Conservation (phyloP, 2,329 filamentous ascomycete genomes). For the Drechslerella coelobrocha region DNA sequence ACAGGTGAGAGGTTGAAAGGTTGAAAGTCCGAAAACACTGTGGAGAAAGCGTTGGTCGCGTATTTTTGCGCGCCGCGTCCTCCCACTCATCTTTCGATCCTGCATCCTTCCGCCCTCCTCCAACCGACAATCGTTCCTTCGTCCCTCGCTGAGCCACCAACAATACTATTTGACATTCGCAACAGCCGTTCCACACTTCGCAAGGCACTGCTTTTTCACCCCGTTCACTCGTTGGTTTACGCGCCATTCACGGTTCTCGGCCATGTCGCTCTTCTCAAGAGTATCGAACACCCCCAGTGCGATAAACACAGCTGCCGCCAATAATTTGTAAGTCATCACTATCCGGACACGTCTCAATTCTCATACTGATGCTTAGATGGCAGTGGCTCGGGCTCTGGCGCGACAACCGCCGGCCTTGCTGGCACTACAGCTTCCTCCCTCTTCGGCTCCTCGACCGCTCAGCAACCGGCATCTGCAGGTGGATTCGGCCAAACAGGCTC, state of each 20-base stretch:
- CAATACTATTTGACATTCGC: not conserved
- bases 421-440: slow-evolving; percentile 33
- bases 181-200: not conserved
- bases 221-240: not conserved
- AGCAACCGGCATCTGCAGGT: slow-evolving; percentile 46
- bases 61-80: slow-evolving; percentile 31
- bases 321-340: slow-evolving; percentile 41
- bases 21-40: slow-evolving; percentile 2
- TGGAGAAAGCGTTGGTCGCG: slow-evolving; percentile 14
- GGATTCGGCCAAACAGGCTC: slow-evolving; percentile 50
- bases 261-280: slow-evolving; percentile 52
- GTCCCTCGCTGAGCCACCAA: not conserved
- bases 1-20: slow-evolving; percentile 7
- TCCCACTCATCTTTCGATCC: slow-evolving; percentile 11
- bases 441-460: slow-evolving; percentile 35
- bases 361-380: not conserved
- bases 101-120: slow-evolving; percentile 4
- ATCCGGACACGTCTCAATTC: slow-evolving; percentile 7
- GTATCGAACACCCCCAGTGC: slow-evolving; percentile 48
- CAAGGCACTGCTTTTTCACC: too few species aligned
- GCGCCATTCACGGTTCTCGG: not conserved
- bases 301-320: slow-evolving; percentile 51
- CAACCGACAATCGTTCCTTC: slow-evolving; percentile 2
- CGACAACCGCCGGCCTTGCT: slow-evolving; percentile 45
- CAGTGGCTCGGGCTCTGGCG: slow-evolving; percentile 35